Evolutionary conservation across 2,329 filamentous ascomycete species (phyloP).

Genomic region (Fusarium sambucinum): DNA sequence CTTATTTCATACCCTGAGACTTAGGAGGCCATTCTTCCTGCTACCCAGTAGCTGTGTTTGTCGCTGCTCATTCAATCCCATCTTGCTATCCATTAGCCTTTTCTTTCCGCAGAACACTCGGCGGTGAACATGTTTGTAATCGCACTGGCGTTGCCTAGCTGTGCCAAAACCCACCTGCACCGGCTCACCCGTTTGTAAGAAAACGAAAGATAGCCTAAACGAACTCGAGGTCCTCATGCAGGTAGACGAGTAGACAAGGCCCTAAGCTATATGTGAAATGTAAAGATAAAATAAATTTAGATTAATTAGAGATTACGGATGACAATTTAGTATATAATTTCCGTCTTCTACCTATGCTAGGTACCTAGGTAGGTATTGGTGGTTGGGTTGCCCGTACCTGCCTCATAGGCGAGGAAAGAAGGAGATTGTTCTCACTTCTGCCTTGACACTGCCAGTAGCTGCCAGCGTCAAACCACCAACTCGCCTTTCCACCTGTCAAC

Average conservation of each 20-base stretch:
- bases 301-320: no score
- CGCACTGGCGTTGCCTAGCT: background rate
- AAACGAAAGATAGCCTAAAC: background rate
- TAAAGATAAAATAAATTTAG: background rate
- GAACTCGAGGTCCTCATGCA: background rate
- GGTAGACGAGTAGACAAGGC: background rate
- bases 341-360: background rate
- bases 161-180: background rate
- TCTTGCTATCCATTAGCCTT: background rate
- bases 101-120: background rate
- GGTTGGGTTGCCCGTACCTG: background rate
- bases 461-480: background rate
- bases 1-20: no score
- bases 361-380: no score
- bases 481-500: background rate
- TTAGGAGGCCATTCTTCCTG: no score
- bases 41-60: no score
- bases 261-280: background rate
- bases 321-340: background rate
- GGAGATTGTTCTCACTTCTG: background rate
- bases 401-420: background rate
- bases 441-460: slow-evolving; percentile 26
- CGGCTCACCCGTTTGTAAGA: background rate
- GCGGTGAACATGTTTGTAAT: background rate
- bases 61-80: background rate